phyloP scores from a whole-genome alignment of 345 rosid genomes.

The Eucalyptus victrix region DNA sequence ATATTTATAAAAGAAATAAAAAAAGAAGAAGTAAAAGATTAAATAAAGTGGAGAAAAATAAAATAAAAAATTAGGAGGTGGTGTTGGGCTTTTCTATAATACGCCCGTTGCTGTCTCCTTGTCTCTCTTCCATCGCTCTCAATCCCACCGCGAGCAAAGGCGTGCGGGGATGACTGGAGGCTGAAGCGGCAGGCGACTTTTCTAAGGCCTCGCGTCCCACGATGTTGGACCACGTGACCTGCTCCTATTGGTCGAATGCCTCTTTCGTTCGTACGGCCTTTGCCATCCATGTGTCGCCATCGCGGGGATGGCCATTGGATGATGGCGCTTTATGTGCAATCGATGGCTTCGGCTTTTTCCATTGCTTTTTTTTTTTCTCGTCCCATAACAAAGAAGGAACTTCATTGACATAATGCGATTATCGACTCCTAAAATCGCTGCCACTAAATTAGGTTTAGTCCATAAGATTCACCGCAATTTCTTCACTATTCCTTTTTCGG shows the following conservation, averaged over 20 bases:
- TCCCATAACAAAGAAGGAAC: background rate
- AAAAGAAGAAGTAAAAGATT: background rate
- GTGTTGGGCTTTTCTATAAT: background rate
- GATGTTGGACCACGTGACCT: background rate
- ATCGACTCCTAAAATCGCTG: background rate
- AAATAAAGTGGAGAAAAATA: background rate
- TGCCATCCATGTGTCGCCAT: background rate
- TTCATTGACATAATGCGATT: background rate
- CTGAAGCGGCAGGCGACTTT: background rate
- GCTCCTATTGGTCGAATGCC: background rate
- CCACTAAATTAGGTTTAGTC: background rate
- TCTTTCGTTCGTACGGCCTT: background rate
- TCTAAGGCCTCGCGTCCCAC: background rate
- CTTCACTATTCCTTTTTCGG: background rate
- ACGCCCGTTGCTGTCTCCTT: background rate
- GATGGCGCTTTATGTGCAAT: background rate
- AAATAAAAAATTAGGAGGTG: background rate
- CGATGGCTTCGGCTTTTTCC: background rate
- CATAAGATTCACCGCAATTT: background rate
- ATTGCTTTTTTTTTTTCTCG: background rate
- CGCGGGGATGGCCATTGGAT: background rate
- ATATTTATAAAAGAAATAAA: background rate
- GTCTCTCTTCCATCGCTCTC: background rate
- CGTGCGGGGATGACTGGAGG: background rate
- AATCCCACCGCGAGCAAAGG: background rate